phyloP scores from a whole-genome alignment of 2,329 filamentous ascomycete genomes.

The Trichoderma gracile region DNA sequence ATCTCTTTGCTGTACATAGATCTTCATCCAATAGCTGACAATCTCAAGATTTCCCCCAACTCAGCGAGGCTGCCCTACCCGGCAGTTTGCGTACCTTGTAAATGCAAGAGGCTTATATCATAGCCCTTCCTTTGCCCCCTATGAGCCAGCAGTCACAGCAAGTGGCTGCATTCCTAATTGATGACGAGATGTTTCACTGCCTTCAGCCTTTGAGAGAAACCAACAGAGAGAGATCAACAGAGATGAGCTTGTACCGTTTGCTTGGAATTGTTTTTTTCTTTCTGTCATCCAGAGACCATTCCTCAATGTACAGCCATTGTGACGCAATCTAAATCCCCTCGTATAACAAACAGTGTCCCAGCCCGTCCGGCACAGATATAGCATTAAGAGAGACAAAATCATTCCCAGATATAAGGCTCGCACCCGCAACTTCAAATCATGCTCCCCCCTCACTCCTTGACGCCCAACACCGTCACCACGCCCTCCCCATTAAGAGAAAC shows the following conservation, averaged over 20 bases:
- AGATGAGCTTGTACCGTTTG: background rate
- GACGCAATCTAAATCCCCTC: slow-evolving; percentile 19
- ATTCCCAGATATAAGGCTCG: background rate
- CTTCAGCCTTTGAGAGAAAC: no score
- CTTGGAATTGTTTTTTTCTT: background rate
- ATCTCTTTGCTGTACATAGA: no score
- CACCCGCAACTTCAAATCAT: background rate
- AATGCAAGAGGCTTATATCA: no score
- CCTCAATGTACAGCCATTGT: slow-evolving; percentile 13
- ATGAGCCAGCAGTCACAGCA: no score
- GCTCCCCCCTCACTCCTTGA: slow-evolving; percentile 13
- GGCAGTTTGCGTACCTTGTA: no score
- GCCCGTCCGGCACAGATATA: slow-evolving; percentile 1
- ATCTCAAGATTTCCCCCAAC: no score
- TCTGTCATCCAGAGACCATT: slow-evolving; percentile 3
- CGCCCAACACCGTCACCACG: slow-evolving; percentile 67
- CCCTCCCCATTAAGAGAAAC: slow-evolving; percentile 75
- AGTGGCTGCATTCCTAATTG: no score
- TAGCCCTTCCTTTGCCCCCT: no score
- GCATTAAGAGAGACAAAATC: slow-evolving; percentile 4
- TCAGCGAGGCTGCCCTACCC: no score
- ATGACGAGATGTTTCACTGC: no score
- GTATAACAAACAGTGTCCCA: slow-evolving; percentile 15
- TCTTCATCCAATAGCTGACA: no score
- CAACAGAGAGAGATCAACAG: background rate